Percentiles rank a stretch among this genome's conserved stretches.
phyloP scores from a whole-genome alignment of 1,139 yeast species.

The Wickerhamomyces sp. region DNA sequence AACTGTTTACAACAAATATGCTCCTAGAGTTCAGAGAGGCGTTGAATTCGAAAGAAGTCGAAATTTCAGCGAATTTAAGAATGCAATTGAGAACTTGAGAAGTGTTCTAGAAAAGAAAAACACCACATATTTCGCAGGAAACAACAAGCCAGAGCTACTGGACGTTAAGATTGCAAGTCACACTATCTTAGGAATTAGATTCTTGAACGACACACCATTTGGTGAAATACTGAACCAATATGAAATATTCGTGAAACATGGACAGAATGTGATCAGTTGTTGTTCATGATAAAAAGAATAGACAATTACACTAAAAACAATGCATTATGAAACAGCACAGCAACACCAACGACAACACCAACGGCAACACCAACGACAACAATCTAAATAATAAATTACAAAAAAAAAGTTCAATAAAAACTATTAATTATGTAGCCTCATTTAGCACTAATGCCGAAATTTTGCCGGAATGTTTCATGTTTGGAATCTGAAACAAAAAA shows the following conservation, averaged over 20 bases:
- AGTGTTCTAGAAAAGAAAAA: constrained; percentile 9
- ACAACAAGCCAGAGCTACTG: constrained; percentile 15
- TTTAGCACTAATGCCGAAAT: not conserved
- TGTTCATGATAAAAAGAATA: constrained; percentile 2
- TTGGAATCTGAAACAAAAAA: constrained; percentile 1
- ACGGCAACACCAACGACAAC: too few relatives aligned
- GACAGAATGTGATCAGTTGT: constrained; percentile 6
- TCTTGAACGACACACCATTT: constrained; percentile 5
- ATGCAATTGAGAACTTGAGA: constrained; percentile 15
- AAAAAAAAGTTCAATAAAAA: not conserved
- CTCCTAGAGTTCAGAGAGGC: constrained; percentile 7
- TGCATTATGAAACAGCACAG: too few relatives aligned
- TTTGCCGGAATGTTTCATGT: constrained; percentile 2
- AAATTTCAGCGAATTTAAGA: constrained; percentile 11
- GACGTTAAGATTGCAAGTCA: constrained; percentile 22
- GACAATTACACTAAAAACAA: too few relatives aligned
- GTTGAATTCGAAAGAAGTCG: constrained; percentile 12
- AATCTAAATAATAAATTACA: not conserved
- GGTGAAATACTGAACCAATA: constrained; percentile 1
- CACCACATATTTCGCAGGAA: constrained; percentile 12
- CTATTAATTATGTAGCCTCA: constrained; percentile 1
- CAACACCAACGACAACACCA: too few relatives aligned
- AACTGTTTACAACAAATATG: not conserved
- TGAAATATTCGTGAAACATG: constrained; percentile 4
- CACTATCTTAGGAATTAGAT: constrained; percentile 10